phyloP scores from a whole-genome alignment of 2,329 filamentous ascomycete genomes.

The Sporothrix brasiliensis region DNA sequence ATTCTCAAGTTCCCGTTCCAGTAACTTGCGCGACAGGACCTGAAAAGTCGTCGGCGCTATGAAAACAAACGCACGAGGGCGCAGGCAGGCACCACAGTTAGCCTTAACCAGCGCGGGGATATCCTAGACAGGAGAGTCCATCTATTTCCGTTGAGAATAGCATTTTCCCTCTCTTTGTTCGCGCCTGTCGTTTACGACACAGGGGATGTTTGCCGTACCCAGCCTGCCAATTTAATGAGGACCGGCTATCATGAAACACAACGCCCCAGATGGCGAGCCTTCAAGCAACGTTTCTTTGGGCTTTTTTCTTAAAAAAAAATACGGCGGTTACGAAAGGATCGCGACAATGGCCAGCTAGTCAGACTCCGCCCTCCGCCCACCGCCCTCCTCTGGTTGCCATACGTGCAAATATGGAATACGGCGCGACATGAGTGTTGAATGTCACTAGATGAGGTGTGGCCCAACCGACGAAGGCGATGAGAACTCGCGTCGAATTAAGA shows the following conservation, averaged over 20 bases:
- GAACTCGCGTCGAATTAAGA: not conserved
- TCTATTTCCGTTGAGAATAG: not conserved
- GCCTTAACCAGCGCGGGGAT: slow-evolving; percentile 11
- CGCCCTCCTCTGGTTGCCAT: no score
- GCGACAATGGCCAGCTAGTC: not conserved
- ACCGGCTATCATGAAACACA: slow-evolving; percentile 22
- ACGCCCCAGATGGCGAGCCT: not conserved
- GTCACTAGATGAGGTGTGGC: not conserved
- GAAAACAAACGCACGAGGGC: not conserved
- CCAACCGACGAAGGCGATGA: not conserved
- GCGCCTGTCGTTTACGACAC: not conserved
- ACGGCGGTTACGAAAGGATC: slow-evolving; percentile 14
- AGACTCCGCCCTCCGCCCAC: not conserved
- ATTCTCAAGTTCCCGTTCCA: not conserved
- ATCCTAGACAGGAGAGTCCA: not conserved
- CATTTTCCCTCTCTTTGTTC: not conserved
- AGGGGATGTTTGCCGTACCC: slow-evolving; percentile 1
- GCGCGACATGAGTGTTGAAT: not conserved
- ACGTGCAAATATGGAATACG: not conserved
- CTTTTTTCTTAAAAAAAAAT: slow-evolving; percentile 12
- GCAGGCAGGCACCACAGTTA: slow-evolving; percentile 6
- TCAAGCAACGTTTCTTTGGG: not conserved
- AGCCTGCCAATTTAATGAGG: slow-evolving; percentile 15
- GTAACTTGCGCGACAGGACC: not conserved
- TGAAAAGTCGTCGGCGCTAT: not conserved